Percentiles rank a stretch among this genome's conserved stretches.
These are phyloP conservation scores for Fraxinus baroniana DNA, from an alignment of 305 asterid species.

Conservation along the genomic window DNA sequence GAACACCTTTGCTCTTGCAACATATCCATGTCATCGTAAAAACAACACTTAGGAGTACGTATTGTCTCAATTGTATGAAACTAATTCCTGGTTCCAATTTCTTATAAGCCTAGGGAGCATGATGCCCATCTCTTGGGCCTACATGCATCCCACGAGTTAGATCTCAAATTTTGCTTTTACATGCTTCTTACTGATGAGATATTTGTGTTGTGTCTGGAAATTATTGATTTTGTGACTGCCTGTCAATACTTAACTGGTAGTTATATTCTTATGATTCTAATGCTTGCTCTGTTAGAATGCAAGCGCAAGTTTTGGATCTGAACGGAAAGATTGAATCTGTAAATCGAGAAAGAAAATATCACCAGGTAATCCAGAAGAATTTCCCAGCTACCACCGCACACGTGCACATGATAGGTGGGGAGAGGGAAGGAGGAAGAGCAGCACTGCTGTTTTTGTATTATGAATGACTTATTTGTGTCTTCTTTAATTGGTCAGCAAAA, in stretches of 20 bases:
- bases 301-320: constrained; percentile 70
- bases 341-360: constrained; percentile 95
- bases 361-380: constrained; percentile 61
- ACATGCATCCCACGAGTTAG: background rate
- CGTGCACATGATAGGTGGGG: background rate
- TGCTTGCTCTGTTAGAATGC: constrained; percentile 49
- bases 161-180: constrained; percentile 5
- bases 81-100: background rate
- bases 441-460: background rate
- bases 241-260: constrained; percentile 11
- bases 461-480: background rate
- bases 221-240: background rate
- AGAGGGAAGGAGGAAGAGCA: background rate
- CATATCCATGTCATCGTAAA: background rate
- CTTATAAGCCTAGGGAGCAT: background rate
- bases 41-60: background rate
- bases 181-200: constrained; percentile 8
- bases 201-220: constrained; percentile 1
- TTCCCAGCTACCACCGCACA: background rate
- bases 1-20: background rate
- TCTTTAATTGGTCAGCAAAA: constrained; percentile 63
- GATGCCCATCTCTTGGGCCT: constrained; percentile 2
- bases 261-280: constrained; percentile 16
- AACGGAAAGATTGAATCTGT: constrained; percentile 72
- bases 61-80: background rate